phyloP scores from a whole-genome alignment of 768 basidiomycete genomes.

The Leccinum arenicola region DNA sequence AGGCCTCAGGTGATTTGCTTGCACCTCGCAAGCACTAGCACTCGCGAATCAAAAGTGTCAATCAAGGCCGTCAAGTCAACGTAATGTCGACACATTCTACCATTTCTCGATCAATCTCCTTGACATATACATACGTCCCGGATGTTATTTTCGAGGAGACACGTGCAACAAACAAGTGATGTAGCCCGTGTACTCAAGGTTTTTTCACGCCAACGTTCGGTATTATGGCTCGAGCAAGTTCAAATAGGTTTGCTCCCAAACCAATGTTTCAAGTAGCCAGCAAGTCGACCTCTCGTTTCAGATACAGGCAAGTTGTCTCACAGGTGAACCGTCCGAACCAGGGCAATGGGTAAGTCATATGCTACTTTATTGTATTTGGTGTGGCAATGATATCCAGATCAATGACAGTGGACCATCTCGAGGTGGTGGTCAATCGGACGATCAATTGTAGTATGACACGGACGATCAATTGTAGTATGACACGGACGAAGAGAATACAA shows the following conservation, averaged over 20 bases:
- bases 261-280: not conserved
- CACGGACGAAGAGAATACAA: too few species aligned
- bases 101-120: not conserved
- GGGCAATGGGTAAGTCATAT: too few species aligned
- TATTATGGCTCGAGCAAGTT: too few species aligned
- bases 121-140: not conserved
- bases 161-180: not conserved
- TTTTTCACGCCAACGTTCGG: too few species aligned
- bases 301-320: not conserved
- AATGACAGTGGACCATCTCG: too few species aligned
- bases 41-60: not conserved
- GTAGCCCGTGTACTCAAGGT: too few species aligned
- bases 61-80: not conserved
- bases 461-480: too few species aligned
- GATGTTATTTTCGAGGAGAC: not conserved
- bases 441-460: too few species aligned
- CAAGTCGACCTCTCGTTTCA: not conserved
- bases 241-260: not conserved
- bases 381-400: too few species aligned
- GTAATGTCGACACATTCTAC: not conserved
- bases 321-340: too few species aligned
- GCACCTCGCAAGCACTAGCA: not conserved
- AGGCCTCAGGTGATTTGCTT: not conserved
- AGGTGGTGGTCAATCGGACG: too few species aligned
- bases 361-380: too few species aligned